These are phyloP conservation scores for Allium fistulosum DNA, from an alignment of 106 monocot genomes.

Conservation along the genomic window DNA sequence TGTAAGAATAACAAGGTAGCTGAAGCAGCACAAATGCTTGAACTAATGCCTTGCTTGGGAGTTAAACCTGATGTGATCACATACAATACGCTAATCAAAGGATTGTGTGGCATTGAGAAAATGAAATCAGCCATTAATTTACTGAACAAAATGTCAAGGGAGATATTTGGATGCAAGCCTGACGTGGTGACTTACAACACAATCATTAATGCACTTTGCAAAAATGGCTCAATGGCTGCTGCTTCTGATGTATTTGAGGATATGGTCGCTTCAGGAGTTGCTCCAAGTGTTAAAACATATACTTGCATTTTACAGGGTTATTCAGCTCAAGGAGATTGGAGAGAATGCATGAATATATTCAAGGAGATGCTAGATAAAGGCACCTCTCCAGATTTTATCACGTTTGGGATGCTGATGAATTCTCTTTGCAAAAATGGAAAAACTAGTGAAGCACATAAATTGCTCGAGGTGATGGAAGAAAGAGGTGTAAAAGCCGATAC, in stretches of 20 bases:
- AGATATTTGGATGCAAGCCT: not conserved
- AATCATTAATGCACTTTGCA: conserved; percentile 29
- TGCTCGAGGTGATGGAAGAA: conserved; percentile 11
- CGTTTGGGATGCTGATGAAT: conserved; percentile 15
- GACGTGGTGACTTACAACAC: conserved; percentile 7
- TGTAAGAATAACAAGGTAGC: conserved; percentile 11
- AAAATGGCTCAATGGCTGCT: conserved; percentile 3
- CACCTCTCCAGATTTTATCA: conserved; percentile 7
- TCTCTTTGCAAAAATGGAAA: conserved; percentile 22
- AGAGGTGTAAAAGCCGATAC: conserved; percentile 9
- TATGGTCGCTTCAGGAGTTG: conserved; percentile 22
- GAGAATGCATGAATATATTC: conserved; percentile 13
- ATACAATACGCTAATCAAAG: conserved; percentile 28
- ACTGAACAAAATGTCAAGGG: not conserved
- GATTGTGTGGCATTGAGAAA: not conserved
- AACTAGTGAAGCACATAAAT: conserved; percentile 12
- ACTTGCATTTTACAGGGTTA: conserved; percentile 22
- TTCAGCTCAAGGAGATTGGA: not conserved
- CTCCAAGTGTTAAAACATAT: conserved; percentile 22
- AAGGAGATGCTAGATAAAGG: conserved; percentile 26
- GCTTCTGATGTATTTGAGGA: conserved; percentile 22
- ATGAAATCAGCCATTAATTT: not conserved
- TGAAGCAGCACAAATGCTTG: conserved; percentile 16
- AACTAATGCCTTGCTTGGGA: conserved; percentile 13
- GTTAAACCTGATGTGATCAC: conserved; percentile 16